Base-by-base conservation (phyloP, 371 early-diverging fungal species). In the Rhizopus stolonifer region DNA sequence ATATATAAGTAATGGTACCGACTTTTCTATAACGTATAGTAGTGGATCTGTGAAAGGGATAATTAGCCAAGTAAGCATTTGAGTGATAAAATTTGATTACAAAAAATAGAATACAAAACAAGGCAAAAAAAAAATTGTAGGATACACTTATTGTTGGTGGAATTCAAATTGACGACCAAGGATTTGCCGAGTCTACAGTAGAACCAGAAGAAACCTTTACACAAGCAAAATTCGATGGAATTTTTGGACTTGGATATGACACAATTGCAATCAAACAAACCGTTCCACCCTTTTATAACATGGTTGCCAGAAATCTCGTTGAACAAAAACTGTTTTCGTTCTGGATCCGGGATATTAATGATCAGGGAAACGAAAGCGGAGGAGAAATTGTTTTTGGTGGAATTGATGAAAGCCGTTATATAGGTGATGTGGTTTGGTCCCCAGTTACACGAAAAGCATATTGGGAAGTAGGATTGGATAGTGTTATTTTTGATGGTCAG, bases 221-320 rank as follows among this genome's bases (percentile, higher is more conserved):
- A n/a, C 82, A 93, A 54, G 95, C 92, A 17, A 66, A 81, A 13
- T 96, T 96, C 64, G 97, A 96, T 60, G 97, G 97, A 6, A 95
- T 96, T 62, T 78, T 95, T 47, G 96, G 95, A 4, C 72, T 95
- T 22, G 93, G 86, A 1, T 95, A 86, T 65, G 89, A 91, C 74
- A 89, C 80, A 50, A 95, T 96, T 63, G 80, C 94, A 15, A 94
- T 94, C 31, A 61, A 87, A 39, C 72, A 79, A 22, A 91, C 89
- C 17, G 89, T 91, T 10, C 96, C 97, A 15, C 97, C 97, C 2
- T 89, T 96, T 69, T 94, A 94, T 72, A 77, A 84, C 52, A 88
- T 95, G 90, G 82, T 93, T 34, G 72, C 88, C 67, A 77, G 81
- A 42, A 70, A 73, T 13, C 68, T 93, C 36, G 34, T 96, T 7